Conservation (phyloP, 805 yeast genomes). For the Myxozyma nipponensis region DNA sequence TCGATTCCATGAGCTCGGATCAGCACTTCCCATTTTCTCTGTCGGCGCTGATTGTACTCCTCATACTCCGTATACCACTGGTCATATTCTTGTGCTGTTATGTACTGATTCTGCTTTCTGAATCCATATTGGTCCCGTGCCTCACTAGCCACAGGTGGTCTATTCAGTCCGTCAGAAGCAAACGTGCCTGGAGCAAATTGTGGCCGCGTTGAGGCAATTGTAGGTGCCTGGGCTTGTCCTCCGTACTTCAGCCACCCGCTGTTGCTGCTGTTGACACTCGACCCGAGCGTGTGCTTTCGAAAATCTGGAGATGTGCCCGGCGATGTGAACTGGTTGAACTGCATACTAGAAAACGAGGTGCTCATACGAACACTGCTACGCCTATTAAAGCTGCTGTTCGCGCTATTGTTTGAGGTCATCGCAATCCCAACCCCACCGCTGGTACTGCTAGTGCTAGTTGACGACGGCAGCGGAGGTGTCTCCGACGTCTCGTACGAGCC, state of each 20-base stretch:
- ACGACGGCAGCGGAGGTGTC: neutral
- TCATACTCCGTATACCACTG: conserved; percentile 72
- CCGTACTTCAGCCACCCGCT: neutral
- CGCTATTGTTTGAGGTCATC: neutral
- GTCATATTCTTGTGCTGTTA: conserved; percentile 57
- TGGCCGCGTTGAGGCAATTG: conserved; percentile 6
- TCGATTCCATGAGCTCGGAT: conserved; percentile 65
- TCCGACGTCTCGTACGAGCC: conserved; percentile 10
- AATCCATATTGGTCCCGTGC: conserved; percentile 81
- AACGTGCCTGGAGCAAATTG: neutral
- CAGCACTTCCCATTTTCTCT: conserved; percentile 69
- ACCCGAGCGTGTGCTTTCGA: neutral
- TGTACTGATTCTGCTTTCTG: conserved; percentile 56
- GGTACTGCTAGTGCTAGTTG: neutral
- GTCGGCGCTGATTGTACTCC: conserved; percentile 58
- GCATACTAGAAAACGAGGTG: neutral
- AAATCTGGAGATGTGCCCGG: neutral
- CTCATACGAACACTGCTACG: conserved; percentile 5
- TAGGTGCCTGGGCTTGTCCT: neutral
- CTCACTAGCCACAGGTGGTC: neutral
- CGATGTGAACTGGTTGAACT: neutral
- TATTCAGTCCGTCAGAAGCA: neutral
- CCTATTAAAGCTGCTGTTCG: conserved; percentile 1
- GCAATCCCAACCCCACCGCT: neutral
- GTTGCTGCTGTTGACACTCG: neutral